phyloP scores from a whole-genome alignment of 1,284 basidiomycete genomes.

The Ceratobasidium papillatum region DNA sequence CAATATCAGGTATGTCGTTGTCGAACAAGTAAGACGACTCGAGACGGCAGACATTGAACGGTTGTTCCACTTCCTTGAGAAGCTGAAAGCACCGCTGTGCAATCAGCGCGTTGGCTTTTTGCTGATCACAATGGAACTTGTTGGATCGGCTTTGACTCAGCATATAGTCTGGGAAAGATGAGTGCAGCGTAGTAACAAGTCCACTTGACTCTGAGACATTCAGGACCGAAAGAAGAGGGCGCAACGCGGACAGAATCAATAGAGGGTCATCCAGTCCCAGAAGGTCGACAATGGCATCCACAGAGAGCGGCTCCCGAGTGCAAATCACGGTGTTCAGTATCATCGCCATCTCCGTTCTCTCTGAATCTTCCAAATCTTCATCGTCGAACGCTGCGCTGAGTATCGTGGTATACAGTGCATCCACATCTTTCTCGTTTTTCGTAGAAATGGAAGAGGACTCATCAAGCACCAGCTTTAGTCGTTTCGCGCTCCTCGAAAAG shows the following conservation, averaged over 20 bases:
- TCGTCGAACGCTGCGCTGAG: not conserved
- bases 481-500: not conserved
- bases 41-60: constrained; percentile 18
- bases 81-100: constrained; percentile 2
- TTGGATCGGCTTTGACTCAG: not conserved
- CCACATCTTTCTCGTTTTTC: not conserved
- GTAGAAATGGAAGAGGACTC: not conserved
- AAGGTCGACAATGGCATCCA: not conserved
- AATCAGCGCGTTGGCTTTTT: not conserved
- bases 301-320: not conserved
- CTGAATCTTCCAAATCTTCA: not conserved
- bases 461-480: not conserved
- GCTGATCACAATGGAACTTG: not conserved
- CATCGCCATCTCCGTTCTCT: not conserved
- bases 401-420: not conserved
- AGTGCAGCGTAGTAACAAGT: not conserved
- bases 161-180: constrained; percentile 22
- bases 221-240: constrained; percentile 20
- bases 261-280: not conserved
- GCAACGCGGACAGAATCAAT: not conserved
- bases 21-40: constrained; percentile 18
- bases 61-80: not conserved
- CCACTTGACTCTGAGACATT: not conserved
- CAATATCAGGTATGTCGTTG: not conserved
- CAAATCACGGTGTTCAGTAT: not conserved